phyloP scores from a whole-genome alignment of 495 filamentous ascomycete species.

The Talaromyces adpressus region DNA sequence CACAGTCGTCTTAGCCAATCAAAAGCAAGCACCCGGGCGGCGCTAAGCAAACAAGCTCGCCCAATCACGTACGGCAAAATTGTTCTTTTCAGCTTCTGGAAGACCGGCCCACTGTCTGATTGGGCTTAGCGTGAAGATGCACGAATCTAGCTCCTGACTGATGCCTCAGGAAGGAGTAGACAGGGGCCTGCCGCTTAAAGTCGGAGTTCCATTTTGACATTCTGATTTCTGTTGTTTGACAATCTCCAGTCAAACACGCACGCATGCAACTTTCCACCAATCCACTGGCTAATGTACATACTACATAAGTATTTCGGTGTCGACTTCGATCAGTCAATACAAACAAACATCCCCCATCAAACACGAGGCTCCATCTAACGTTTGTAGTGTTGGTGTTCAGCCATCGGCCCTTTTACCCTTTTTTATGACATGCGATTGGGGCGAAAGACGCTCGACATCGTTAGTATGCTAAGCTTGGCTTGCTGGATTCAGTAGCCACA shows the following conservation, averaged over 20 bases:
- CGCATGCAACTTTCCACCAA: background rate
- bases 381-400: background rate
- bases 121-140: background rate
- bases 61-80: background rate
- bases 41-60: background rate
- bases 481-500: background rate
- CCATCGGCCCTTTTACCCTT: background rate
- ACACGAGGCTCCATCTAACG: background rate
- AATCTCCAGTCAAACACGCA: background rate
- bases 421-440: background rate
- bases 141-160: background rate
- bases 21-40: background rate
- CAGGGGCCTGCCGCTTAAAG: background rate
- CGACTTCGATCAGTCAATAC: background rate
- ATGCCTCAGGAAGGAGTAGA: conserved; percentile 1
- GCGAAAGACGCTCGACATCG: background rate
- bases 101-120: background rate
- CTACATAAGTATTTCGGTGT: too few species aligned
- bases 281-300: too few species aligned
- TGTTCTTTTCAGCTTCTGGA: conserved; percentile 8
- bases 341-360: background rate
- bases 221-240: background rate
- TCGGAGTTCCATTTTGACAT: background rate
- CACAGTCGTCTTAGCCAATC: background rate
- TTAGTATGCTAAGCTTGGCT: background rate